A percentile compares a stretch with the other conserved stretches of the same genome.
These are phyloP conservation scores for Rhodotorula babjevae DNA, from an alignment of 768 basidiomycete genomes.

Conservation along the genomic window DNA sequence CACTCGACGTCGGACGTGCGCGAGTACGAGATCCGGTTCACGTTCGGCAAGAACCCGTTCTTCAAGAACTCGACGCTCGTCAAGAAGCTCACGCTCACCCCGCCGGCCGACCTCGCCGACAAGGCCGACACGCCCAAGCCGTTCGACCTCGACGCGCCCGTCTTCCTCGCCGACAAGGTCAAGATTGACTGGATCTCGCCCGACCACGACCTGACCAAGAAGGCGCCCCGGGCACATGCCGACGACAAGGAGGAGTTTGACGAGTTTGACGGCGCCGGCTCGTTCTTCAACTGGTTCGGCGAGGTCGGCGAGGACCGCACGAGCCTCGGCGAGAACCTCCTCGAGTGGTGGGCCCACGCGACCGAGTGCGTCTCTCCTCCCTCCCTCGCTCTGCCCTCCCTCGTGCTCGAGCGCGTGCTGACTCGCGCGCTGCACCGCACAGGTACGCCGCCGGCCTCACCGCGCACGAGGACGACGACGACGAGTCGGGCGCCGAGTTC, in stretches of 20 bases:
- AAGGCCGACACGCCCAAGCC: neutral
- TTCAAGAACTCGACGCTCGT: conserved; percentile 23
- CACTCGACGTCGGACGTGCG: conserved; percentile 26
- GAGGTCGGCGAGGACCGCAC: conserved; percentile 24
- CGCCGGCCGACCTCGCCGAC: conserved; percentile 12
- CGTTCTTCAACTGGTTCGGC: conserved; percentile 33
- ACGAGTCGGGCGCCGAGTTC: conserved; percentile 31
- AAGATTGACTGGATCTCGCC: conserved; percentile 28
- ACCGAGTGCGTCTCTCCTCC: conserved; percentile 20
- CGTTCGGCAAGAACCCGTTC: conserved; percentile 38
- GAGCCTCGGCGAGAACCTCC: conserved; percentile 16
- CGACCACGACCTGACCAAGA: conserved; percentile 36
- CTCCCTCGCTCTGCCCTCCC: neutral
- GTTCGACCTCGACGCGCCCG: conserved; percentile 28
- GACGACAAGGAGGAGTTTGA: conserved; percentile 29
- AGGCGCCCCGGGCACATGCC: conserved; percentile 23
- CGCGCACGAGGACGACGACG: conserved; percentile 20
- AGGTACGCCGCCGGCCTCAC: conserved; percentile 36
- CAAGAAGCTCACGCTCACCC: conserved; percentile 22
- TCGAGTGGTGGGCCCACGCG: conserved; percentile 34
- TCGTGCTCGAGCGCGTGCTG: neutral
- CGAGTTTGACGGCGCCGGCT: conserved; percentile 23
- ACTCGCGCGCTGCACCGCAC: neutral
- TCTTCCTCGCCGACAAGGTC: neutral
- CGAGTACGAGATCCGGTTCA: conserved; percentile 27